Base-by-base conservation (phyloP, 176 grass and related monocot species). In the Themeda triandra region DNA sequence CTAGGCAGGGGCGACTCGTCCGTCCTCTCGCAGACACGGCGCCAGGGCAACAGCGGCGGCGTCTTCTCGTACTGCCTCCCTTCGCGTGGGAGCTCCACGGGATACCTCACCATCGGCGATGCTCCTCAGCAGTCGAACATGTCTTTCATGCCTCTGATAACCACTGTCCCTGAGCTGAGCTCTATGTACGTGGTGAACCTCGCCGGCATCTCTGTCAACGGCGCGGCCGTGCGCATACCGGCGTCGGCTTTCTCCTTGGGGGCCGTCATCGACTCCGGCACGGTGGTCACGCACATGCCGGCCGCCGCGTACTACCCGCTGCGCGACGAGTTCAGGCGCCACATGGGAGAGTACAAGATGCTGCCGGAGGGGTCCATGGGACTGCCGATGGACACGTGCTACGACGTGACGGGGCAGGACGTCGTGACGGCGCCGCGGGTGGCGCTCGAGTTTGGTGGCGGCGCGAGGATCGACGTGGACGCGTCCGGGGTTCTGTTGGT, bases 61-160 rank as follows among this genome's bases (percentile, higher is more conserved):
- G 23, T 71, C 30, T 93, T 93, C 49, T 65, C 88, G 8, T 93
- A 90, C 69, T 90, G 91, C 69, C 80, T 93, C 13, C 91, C 91
- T 2, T 4, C 59, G n/a, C 19, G 58, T 11, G 48, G 63, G 19
- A 82, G 71, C 74, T 78, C 91, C 21, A 73, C 66, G 6, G 10
- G 91, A 2, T 90, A 79, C 76, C 56, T 93, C 66, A 54, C 69
- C 13, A n/a, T 93, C 49, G 80, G 87, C 4, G 30, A 37, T 2
- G n/a, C 48, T 13, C 35, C 13, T 3, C 35, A 35, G 2, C 64
- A 75, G 62, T 10, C 36, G 17, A 86, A 79, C 39, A 13, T 77
- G 25, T 1, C 29, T 2, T 72, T 59, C 81, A 93, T 87, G 17
- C 81, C 70, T 1, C 66, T 93, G 82, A 37, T 18, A 3, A 2